Evolutionary conservation across 1,284 basidiomycete genomes (phyloP), one percentile per base, ranked within the genome.

Genomic region (Ceratobasidium sp.): DNA sequence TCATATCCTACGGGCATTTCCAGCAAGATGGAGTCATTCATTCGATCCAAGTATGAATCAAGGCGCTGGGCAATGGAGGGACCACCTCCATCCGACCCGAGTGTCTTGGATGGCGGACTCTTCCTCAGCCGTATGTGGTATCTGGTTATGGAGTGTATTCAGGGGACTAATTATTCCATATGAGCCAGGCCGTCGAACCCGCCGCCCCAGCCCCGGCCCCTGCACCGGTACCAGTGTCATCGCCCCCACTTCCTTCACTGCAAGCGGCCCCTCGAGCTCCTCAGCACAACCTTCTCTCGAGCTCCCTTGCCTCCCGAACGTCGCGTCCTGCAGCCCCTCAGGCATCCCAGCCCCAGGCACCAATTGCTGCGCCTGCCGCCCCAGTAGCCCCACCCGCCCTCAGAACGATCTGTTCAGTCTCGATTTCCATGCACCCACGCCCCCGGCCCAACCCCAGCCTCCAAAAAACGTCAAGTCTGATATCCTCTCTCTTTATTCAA

Each of bases 21-120:
- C 76, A 97, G 94, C 80, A 98, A 98, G 86, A 94, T 99, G 81
- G 96, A 99, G 71, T 96, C 93, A 0, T 99, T 97, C 79, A 94
- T 99, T 73, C 88, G 96, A 50, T 96, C 94, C 53, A 99, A 99
- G 79, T 99, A 99, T 78, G 97, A 99, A 78, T 88, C 90, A 12
- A 85, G 87, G 47, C 84, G 95, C 69, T 99, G 96, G 96, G 96
- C 94, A 0, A 84, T 91, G 80, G 92, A 97, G 31, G 94, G 92
- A 0, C 90, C 93, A 6, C 86, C 84, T 0, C 96, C 96, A 0
- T 75, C 79, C 0, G 93, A 98, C 78, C 96, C 96, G 2, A 88
- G 90, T 29, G 80, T 86, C 0, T 84, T 98, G 17, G 94, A 95
- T 20, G 80, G 77, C 22, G 84, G 80, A 75, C n/a, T n/a, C n/a